These are phyloP conservation scores for Russula emetica DNA, from an alignment of 768 basidiomycete genomes.

Conservation along the genomic window DNA sequence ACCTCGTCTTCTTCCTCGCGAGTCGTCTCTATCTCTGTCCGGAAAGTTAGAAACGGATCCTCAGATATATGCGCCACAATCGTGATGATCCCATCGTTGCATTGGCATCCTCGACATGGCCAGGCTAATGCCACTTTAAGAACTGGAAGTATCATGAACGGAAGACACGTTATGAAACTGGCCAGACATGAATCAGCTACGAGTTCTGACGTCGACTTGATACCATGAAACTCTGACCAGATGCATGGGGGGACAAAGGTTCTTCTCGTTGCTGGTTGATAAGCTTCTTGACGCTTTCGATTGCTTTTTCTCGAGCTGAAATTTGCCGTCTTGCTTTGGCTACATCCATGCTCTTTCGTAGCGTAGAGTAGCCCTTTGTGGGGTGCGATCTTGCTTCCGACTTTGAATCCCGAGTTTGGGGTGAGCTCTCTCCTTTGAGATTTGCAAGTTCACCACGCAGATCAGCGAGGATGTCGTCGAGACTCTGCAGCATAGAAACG, in stretches of 20 bases:
- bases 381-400: conserved; percentile 8
- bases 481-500: conserved; percentile 49
- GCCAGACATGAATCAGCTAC: background rate
- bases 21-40: conserved; percentile 52
- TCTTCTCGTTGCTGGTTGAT: conserved; percentile 40
- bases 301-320: conserved; percentile 62
- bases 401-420: background rate
- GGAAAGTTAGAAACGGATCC: background rate
- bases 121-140: background rate
- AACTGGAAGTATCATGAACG: background rate
- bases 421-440: conserved; percentile 11
- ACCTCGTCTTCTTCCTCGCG: conserved; percentile 86
- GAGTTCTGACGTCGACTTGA: background rate
- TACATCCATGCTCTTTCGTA: conserved; percentile 46
- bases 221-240: background rate
- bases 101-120: background rate
- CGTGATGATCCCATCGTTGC: background rate
- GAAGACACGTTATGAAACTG: background rate
- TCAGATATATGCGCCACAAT: background rate
- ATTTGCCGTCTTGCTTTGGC: conserved; percentile 63
- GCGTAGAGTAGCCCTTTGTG: conserved; percentile 44
- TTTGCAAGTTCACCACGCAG: conserved; percentile 49
- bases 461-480: conserved; percentile 59
- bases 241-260: background rate
- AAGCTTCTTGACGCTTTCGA: conserved; percentile 55